phyloP scores from a whole-genome alignment of 345 rosid genomes.

The Firmiana major region DNA sequence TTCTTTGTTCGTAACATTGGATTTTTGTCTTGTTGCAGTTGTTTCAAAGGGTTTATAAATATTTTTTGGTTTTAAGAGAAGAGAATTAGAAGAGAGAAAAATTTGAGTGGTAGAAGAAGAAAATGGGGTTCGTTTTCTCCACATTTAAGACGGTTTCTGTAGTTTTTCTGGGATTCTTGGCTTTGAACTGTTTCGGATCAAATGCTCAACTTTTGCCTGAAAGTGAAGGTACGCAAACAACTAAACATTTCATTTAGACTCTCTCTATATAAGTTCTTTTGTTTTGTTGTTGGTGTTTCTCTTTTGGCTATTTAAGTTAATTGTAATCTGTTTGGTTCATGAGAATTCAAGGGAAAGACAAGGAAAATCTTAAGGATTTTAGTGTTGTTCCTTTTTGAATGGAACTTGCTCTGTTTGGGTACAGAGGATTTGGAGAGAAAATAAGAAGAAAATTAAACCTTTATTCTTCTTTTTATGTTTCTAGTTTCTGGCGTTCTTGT shows the following conservation, averaged over 20 bases:
- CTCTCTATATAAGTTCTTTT: not conserved
- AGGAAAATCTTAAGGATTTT: not conserved
- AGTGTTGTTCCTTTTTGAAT: not conserved
- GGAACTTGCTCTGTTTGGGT: not conserved
- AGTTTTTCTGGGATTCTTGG: slow-evolving; percentile 27
- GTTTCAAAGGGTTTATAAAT: not conserved
- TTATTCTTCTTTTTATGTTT: not conserved
- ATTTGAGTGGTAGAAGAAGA: not conserved
- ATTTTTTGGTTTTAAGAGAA: not conserved
- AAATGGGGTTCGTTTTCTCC: slow-evolving; percentile 32
- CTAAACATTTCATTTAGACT: not conserved
- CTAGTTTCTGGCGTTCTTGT: not conserved
- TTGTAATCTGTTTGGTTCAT: too few relatives aligned
- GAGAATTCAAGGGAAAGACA: not conserved
- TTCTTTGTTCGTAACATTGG: not conserved
- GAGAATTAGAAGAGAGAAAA: not conserved
- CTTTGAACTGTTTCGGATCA: slow-evolving; percentile 38
- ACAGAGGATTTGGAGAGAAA: not conserved
- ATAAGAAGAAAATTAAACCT: not conserved
- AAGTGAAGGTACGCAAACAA: slow-evolving; percentile 36
- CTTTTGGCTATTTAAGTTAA: not conserved
- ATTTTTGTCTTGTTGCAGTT: not conserved
- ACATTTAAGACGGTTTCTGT: slow-evolving; percentile 14
- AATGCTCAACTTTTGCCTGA: slow-evolving; percentile 50
- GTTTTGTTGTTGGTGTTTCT: not conserved